phyloP scores from a whole-genome alignment of 345 rosid species.

The Heritiera littoralis region DNA sequence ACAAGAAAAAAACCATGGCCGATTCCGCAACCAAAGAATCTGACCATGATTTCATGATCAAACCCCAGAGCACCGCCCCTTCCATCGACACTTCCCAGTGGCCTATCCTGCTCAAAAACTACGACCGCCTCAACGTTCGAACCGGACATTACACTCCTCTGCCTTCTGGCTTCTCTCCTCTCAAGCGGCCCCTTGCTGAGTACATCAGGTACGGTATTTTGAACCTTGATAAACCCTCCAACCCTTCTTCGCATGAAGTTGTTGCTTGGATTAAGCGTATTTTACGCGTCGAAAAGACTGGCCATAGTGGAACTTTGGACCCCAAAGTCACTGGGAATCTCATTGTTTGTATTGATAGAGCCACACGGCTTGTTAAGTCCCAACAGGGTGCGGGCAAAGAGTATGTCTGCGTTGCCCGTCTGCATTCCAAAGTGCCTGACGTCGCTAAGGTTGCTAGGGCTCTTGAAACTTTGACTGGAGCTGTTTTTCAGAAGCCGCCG shows the following conservation, averaged over 20 bases:
- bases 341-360: conserved; percentile 90
- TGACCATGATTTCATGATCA: conserved; percentile 63
- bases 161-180: conserved; percentile 81
- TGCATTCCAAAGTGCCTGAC: conserved; percentile 84
- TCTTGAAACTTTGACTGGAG: conserved; percentile 83
- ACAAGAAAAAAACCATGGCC: conserved; percentile 39
- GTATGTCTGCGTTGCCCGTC: conserved; percentile 89
- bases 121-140: conserved; percentile 85
- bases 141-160: conserved; percentile 97
- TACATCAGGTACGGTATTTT: conserved; percentile 83
- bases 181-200: conserved; percentile 77
- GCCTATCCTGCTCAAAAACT: conserved; percentile 94
- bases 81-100: conserved; percentile 76
- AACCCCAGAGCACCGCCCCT: conserved; percentile 77
- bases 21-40: conserved; percentile 22
- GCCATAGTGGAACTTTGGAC: conserved; percentile 94
- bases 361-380: conserved; percentile 91
- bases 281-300: conserved; percentile 86
- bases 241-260: conserved; percentile 96
- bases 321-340: conserved; percentile 95
- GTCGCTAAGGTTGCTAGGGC: conserved; percentile 88
- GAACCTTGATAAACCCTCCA: conserved; percentile 92
- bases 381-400: conserved; percentile 99
- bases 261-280: conserved; percentile 98
- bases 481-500: conserved; percentile 92